Evolutionary conservation across 2,329 filamentous ascomycete genomes (phyloP).

Genomic region (Ilyonectria destructans): DNA sequence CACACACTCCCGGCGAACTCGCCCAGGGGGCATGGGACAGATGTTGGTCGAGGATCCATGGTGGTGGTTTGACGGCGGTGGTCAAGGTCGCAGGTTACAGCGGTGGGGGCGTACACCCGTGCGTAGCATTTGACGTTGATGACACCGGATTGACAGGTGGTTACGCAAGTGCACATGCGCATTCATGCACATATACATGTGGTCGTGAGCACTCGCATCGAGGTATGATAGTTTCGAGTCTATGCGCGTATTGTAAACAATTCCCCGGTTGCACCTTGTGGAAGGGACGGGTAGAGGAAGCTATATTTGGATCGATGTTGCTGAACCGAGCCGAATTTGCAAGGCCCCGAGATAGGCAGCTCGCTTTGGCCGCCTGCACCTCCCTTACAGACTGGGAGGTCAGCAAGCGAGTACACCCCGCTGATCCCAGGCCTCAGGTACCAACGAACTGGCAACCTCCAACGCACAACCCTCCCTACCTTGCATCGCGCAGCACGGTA

Average conservation of each 20-base stretch:
- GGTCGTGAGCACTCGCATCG: too few relatives aligned
- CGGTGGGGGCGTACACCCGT: too few relatives aligned
- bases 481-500: background rate
- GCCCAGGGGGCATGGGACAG: background rate
- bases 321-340: background rate
- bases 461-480: background rate
- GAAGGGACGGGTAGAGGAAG: too few relatives aligned
- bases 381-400: background rate
- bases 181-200: too few relatives aligned
- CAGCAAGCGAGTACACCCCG: background rate
- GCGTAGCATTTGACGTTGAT: too few relatives aligned
- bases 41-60: constrained; percentile 16
- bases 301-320: background rate
- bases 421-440: background rate
- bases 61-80: constrained; percentile 13
- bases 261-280: too few relatives aligned
- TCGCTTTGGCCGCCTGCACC: background rate
- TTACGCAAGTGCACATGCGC: too few relatives aligned
- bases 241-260: too few relatives aligned
- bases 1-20: background rate
- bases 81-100: background rate
- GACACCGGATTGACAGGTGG: too few relatives aligned
- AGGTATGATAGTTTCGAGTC: too few relatives aligned
- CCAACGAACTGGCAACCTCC: background rate
- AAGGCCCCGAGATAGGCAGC: background rate